A percentile compares a stretch with the other conserved stretches of the same genome.
These are phyloP conservation scores for Acanthamoeba sp. DNA, from an alignment of 208 protist species.

Conservation along the genomic window DNA sequence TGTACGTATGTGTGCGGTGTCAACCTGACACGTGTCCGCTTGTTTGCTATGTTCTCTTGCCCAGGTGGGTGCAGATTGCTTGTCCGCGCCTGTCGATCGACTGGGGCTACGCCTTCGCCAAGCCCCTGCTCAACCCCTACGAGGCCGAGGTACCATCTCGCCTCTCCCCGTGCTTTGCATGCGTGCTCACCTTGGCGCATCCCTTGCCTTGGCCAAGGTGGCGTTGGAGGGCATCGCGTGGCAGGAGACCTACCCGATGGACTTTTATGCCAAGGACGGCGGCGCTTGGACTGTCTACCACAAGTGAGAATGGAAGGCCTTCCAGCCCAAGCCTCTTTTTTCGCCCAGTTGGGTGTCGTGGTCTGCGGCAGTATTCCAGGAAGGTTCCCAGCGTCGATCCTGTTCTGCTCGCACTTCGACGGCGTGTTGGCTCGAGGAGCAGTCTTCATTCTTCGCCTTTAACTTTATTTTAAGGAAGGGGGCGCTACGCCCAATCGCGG, in stretches of 20 bases:
- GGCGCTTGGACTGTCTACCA: conserved; percentile 96
- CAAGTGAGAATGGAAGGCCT: too few species aligned
- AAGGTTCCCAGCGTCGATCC: too few species aligned
- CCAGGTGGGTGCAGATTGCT: conserved; percentile 96
- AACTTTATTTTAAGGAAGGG: too few species aligned
- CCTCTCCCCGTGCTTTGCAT: neutral
- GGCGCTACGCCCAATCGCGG: too few species aligned
- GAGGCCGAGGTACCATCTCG: conserved; percentile 94
- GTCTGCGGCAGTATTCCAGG: too few species aligned
- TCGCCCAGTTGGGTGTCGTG: too few species aligned
- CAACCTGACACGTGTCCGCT: neutral
- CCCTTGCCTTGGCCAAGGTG: too few species aligned
- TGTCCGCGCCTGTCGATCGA: conserved; percentile 99
- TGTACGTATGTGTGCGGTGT: neutral
- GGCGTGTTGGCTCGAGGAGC: too few species aligned
- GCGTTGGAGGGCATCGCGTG: conserved; percentile 92
- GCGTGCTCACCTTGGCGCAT: neutral
- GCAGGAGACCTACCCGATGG: conserved; percentile 96
- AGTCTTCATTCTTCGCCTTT: too few species aligned
- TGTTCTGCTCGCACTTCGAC: too few species aligned
- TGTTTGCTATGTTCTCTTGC: neutral
- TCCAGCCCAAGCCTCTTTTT: too few species aligned
- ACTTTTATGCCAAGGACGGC: conserved; percentile 96
- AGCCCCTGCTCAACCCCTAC: conserved; percentile 97
- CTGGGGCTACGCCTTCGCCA: conserved; percentile 98